A percentile compares a stretch with the other conserved stretches of the same genome.
Evolutionary conservation across 1,284 basidiomycete species (phyloP).

Genomic region (Puccinia novopanici): DNA sequence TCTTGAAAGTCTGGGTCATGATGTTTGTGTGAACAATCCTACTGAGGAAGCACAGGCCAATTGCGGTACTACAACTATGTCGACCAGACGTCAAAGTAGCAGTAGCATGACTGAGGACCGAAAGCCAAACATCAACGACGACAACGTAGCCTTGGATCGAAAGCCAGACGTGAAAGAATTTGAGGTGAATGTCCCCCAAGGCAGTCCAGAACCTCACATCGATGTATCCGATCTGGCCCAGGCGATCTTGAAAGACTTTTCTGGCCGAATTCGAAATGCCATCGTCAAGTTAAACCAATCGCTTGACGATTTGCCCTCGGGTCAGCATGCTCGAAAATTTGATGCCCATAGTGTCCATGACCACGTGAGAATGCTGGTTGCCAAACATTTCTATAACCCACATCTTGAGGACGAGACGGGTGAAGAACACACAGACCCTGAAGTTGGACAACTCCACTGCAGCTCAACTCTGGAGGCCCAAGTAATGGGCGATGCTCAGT

Average conservation of each 20-base stretch:
- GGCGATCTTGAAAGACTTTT: conserved; percentile 2
- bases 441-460: background rate
- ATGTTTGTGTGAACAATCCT: too few relatives aligned
- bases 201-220: background rate
- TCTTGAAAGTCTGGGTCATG: too few relatives aligned
- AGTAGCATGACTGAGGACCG: background rate
- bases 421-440: too few relatives aligned
- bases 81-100: background rate
- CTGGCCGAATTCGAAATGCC: background rate
- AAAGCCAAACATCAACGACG: too few relatives aligned
- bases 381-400: background rate
- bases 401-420: background rate
- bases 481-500: background rate
- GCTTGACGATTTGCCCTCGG: background rate
- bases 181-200: too few relatives aligned
- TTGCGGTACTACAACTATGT: background rate
- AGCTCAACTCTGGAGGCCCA: background rate
- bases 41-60: too few relatives aligned
- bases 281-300: background rate
- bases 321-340: conserved; percentile 8
- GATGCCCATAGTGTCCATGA: background rate
- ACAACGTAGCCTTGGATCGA: background rate
- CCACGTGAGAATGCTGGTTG: background rate
- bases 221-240: background rate
- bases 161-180: background rate